Evolutionary conservation across 371 early-diverging fungal species (phyloP), one percentile per base, ranked within the genome.

Genomic region (Rhizopus stolonifer): DNA sequence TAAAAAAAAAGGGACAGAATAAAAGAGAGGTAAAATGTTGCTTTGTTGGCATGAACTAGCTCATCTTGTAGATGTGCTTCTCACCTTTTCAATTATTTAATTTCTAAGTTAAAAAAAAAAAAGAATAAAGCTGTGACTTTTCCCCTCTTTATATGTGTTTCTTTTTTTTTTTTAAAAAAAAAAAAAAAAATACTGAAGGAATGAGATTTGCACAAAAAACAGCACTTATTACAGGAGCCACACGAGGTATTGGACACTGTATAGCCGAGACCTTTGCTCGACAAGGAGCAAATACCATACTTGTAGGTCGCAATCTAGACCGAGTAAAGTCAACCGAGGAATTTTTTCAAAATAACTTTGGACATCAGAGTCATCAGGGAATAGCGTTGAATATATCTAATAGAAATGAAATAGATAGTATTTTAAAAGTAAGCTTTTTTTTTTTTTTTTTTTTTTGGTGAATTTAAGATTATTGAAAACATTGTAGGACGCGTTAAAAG

Each of bases 241-340:
- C 84, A 42, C 82, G 90, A 40, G 90, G 90, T n/a, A 88, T 90
- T 51, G 90, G 90, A 8, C 60, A 77, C 0, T 81, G 81, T 32
- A 83, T 84, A 55, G 83, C 84, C 2, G 51, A 75, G 19, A 66
- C 75, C 22, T 84, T 87, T 60, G 86, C 88, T 1, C 49, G 54
- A 11, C 69, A 81, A 9, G 87, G 87, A 0, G 82, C 80, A 1
- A 64, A 65, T 1, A 67, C 82, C 13, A 73, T 85, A n/a, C 52
- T 85, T 3, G 58, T 83, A 4, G 87, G 88, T 2, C 76, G 80
- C 9, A 72, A 85, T 69, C 46, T 58, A 4, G 67, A 61, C 42
- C 70, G 77, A 22, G 77, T 80, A 23, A 23, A 61, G 9, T 46
- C 51, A 19, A 65, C 71, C 0, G 55, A 79, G 32, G 34, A 62